Conservation (phyloP, 129 eudicot genomes). For the Ambrosia artemisiifolia region DNA sequence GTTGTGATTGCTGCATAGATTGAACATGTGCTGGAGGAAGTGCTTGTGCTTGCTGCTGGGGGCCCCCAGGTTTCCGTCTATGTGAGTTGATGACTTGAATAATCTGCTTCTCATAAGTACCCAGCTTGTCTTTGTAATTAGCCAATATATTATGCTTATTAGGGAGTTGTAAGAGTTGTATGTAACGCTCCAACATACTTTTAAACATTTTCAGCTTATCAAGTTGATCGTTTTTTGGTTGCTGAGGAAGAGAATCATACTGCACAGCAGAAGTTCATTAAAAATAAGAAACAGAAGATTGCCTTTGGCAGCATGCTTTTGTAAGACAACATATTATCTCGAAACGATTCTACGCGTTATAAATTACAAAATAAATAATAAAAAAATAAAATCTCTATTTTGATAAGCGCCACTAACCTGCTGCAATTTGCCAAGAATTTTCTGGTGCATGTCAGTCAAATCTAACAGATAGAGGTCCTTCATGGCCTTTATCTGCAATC, state of each 20-base stretch:
- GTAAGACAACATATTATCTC: background rate
- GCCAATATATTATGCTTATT: conserved; percentile 53
- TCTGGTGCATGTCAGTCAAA: conserved; percentile 68
- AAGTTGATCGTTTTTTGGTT: conserved; percentile 53
- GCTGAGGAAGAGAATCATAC: conserved; percentile 80
- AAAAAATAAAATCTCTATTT: background rate
- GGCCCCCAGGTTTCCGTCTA: conserved; percentile 54
- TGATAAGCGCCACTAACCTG: conserved; percentile 37
- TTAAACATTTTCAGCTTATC: conserved; percentile 70
- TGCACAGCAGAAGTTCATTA: conserved; percentile 31
- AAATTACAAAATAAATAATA: background rate
- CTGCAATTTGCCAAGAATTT: conserved; percentile 63
- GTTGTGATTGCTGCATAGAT: conserved; percentile 70
- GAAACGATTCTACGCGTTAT: background rate
- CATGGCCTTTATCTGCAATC: conserved; percentile 81
- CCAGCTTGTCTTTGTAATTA: conserved; percentile 59
- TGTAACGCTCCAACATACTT: conserved; percentile 68
- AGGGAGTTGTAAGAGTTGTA: conserved; percentile 51
- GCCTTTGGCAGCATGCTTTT: background rate
- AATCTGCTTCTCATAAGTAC: conserved; percentile 68
- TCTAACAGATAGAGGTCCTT: conserved; percentile 71
- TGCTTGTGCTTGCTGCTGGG: conserved; percentile 64
- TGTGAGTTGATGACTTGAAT: conserved; percentile 50
- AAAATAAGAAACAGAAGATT: background rate
- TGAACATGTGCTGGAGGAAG: conserved; percentile 58